phyloP scores from a whole-genome alignment of 129 eudicot genomes.

The sunflower (Helianthus annuus) region HanXRQr2.0-SUNRISE NC_035433.2:107651889-107652388 shows the following conservation, averaged over 20 bases:
- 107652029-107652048: constrained; percentile 58
- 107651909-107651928: not conserved
- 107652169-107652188: too few species aligned
- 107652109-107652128: too few species aligned
- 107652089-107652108: not conserved
- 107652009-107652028: constrained; percentile 48
- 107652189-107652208: too few species aligned
- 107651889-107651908: too few species aligned
- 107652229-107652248: too few species aligned
- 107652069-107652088: constrained; percentile 65
- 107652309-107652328: constrained; percentile 26
- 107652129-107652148: too few species aligned
- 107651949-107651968: constrained; percentile 60
- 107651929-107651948: not conserved
- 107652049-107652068: constrained; percentile 29
- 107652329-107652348: constrained; percentile 35
- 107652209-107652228: too few species aligned
- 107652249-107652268: too few species aligned
- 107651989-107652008: constrained; percentile 53
- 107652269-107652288: too few species aligned
- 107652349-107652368: constrained; percentile 32
- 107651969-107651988: constrained; percentile 52
- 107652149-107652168: too few species aligned
- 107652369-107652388: constrained; percentile 32
- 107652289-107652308: too few species aligned